A percentile compares a stretch with the other conserved stretches of the same genome.
phyloP scores from a whole-genome alignment of 495 filamentous ascomycete species.

The Amphirosellinia nigrospora region DNA sequence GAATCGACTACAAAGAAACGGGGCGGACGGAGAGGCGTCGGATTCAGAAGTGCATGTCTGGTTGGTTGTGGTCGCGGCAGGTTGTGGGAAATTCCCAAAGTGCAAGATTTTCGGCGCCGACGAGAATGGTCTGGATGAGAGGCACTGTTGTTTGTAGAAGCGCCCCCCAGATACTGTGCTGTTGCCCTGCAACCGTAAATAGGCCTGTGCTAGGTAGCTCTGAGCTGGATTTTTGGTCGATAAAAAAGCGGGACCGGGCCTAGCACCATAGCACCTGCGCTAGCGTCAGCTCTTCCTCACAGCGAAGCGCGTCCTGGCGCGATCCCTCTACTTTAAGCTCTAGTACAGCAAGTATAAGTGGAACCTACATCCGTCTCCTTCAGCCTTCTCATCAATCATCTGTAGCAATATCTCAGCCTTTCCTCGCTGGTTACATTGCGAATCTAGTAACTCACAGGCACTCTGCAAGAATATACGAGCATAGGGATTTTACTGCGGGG shows the following conservation, averaged over 20 bases:
- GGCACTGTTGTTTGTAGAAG: not conserved
- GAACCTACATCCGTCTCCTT: not conserved
- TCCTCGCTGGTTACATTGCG: slow-evolving; percentile 6
- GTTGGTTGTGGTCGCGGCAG: not conserved
- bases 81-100: slow-evolving; percentile 13
- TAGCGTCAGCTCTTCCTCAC: slow-evolving; percentile 13
- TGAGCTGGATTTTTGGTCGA: slow-evolving; percentile 9
- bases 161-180: not conserved
- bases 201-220: not conserved
- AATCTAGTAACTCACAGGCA: not conserved
- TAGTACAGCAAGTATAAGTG: slow-evolving; percentile 17
- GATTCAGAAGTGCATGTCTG: slow-evolving; percentile 19
- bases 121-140: not conserved
- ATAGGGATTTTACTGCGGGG: not conserved
- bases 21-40: slow-evolving; percentile 15
- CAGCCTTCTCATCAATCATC: not conserved
- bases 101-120: not conserved
- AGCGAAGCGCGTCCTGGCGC: slow-evolving; percentile 17
- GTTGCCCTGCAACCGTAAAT: not conserved
- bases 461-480: not conserved
- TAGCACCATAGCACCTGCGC: slow-evolving; percentile 11
- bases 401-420: slow-evolving; percentile 6
- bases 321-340: not conserved
- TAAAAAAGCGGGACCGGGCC: not conserved
- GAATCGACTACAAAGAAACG: slow-evolving; percentile 26